Conservation (phyloP, 495 filamentous ascomycete genomes). For the Aspergillus nidulans region DNA sequence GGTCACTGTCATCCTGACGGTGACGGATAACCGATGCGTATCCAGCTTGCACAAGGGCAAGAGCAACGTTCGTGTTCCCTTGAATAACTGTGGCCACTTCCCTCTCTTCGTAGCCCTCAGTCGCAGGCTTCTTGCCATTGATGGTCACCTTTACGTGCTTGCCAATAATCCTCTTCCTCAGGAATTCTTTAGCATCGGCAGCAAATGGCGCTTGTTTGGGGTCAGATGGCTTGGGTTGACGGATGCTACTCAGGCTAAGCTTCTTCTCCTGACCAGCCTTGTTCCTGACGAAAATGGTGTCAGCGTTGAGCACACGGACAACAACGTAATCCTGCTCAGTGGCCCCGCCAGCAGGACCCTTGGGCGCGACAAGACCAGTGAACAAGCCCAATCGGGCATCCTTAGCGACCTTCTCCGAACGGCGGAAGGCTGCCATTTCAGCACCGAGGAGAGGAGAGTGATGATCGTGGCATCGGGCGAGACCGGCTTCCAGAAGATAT, state of each 20-base stretch:
- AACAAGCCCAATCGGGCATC: slow-evolving; percentile 68
- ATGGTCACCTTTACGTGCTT: slow-evolving; percentile 86
- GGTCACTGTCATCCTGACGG: slow-evolving; percentile 84
- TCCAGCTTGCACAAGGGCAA: slow-evolving; percentile 83
- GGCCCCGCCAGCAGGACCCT: slow-evolving; percentile 42
- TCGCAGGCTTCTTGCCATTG: slow-evolving; percentile 87
- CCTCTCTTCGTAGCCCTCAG: slow-evolving; percentile 86
- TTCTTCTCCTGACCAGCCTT: slow-evolving; percentile 82
- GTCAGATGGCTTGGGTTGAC: slow-evolving; percentile 81
- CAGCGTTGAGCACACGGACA: slow-evolving; percentile 78
- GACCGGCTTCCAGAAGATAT: slow-evolving; percentile 78
- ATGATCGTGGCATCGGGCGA: slow-evolving; percentile 89
- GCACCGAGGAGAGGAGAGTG: slow-evolving; percentile 84
- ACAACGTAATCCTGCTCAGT: slow-evolving; percentile 72
- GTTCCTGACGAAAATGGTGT: slow-evolving; percentile 80
- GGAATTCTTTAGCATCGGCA: slow-evolving; percentile 92
- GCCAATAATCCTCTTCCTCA: slow-evolving; percentile 89
- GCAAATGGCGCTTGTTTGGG: slow-evolving; percentile 79
- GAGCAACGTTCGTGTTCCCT: slow-evolving; percentile 80
- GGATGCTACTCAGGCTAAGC: slow-evolving; percentile 85
- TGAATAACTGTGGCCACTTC: slow-evolving; percentile 86
- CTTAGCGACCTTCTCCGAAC: slow-evolving; percentile 84
- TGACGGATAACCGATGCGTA: slow-evolving; percentile 92
- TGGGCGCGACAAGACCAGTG: slow-evolving; percentile 67
- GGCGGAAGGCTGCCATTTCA: slow-evolving; percentile 79